Evolutionary conservation across 331 rosid species (phyloP).

Genomic region (Cydonia oblonga): DNA sequence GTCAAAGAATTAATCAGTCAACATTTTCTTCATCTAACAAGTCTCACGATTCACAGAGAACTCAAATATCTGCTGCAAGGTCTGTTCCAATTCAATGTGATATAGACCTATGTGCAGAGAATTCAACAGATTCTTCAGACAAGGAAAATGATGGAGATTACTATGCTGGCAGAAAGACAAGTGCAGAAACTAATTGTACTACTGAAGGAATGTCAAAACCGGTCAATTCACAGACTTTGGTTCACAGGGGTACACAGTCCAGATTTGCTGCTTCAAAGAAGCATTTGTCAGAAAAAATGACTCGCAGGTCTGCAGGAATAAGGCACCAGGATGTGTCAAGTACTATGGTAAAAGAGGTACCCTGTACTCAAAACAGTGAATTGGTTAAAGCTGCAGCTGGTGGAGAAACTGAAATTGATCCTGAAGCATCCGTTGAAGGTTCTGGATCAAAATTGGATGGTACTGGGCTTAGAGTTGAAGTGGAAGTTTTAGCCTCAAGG

Average conservation of each 20-base stretch:
- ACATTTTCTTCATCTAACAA: conserved; percentile 10
- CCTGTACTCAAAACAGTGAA: conserved; percentile 9
- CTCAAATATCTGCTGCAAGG: conserved; percentile 19
- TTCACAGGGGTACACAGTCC: not conserved
- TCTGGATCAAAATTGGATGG: conserved; percentile 16
- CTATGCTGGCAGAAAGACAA: conserved; percentile 20
- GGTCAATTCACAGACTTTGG: conserved; percentile 19
- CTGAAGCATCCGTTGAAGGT: conserved; percentile 20
- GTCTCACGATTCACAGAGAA: conserved; percentile 9
- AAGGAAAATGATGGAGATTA: conserved; percentile 20
- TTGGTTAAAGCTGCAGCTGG: conserved; percentile 9
- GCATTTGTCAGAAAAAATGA: not conserved
- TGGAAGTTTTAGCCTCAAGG: conserved; percentile 25
- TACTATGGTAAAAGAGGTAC: conserved; percentile 11
- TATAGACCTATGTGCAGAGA: conserved; percentile 16
- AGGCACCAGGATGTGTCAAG: conserved; percentile 1
- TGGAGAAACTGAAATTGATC: conserved; percentile 19
- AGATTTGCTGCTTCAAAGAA: not conserved
- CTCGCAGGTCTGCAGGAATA: not conserved
- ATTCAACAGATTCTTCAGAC: conserved; percentile 21
- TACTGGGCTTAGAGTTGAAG: conserved; percentile 21
- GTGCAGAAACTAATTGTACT: conserved; percentile 14
- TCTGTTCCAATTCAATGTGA: conserved; percentile 16
- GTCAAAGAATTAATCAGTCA: conserved; percentile 5
- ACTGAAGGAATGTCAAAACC: conserved; percentile 18